Percentiles rank a stretch among this genome's conserved stretches.
These are phyloP conservation scores for Delonix regia DNA, from an alignment of 306 rosid species.

Conservation along the genomic window DNA sequence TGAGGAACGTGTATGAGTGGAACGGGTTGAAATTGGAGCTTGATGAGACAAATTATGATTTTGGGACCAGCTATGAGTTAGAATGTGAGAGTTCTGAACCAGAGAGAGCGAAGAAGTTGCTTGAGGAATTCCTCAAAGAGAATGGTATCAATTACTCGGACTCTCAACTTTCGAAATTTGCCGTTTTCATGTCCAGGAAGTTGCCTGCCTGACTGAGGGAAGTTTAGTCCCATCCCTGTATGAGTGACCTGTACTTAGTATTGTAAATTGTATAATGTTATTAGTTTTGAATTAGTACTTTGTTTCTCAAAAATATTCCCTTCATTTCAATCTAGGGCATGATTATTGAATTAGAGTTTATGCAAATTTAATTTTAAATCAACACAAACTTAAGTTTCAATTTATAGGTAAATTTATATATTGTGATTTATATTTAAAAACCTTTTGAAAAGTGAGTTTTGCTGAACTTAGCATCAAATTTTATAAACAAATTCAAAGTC, in stretches of 20 bases:
- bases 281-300: too few relatives aligned
- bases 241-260: not conserved
- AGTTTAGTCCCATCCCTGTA: not conserved
- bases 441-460: too few relatives aligned
- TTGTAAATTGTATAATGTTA: too few relatives aligned
- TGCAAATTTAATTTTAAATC: too few relatives aligned
- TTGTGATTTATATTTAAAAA: too few relatives aligned
- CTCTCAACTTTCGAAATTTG: conserved; percentile 50
- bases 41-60: conserved; percentile 60
- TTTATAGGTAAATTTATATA: too few relatives aligned
- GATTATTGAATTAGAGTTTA: too few relatives aligned
- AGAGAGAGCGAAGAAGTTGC: conserved; percentile 44
- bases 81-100: conserved; percentile 63
- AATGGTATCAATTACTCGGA: conserved; percentile 53
- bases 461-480: too few relatives aligned
- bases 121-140: conserved; percentile 43
- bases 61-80: conserved; percentile 63
- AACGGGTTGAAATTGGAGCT: conserved; percentile 60
- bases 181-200: conserved; percentile 50
- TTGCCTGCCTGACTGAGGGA: conserved; percentile 33
- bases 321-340: too few relatives aligned
- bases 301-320: too few relatives aligned
- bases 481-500: too few relatives aligned
- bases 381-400: too few relatives aligned
- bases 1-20: conserved; percentile 58